A percentile compares a stretch with the other conserved stretches of the same genome.
Evolutionary conservation across 1,139 yeast genomes (phyloP).

Genomic region (Debaryomyces sp.): DNA sequence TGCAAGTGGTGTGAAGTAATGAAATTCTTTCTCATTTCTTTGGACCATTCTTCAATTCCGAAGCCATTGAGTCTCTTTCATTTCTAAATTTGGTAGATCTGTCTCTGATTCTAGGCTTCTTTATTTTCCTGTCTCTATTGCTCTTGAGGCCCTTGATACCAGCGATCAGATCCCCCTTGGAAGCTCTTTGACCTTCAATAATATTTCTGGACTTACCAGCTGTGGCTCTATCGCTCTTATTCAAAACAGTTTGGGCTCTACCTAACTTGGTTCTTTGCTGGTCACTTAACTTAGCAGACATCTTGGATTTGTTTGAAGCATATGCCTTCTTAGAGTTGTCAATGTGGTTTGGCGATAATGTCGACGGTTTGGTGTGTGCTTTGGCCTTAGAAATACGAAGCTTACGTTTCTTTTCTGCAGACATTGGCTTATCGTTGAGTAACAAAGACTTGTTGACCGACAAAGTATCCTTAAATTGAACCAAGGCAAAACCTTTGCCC

Average conservation of each 20-base stretch:
- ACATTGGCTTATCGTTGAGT: constrained; percentile 70
- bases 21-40: constrained; percentile 15
- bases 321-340: constrained; percentile 35
- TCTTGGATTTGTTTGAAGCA: constrained; percentile 23
- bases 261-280: constrained; percentile 78
- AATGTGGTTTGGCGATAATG: constrained; percentile 48
- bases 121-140: constrained; percentile 43
- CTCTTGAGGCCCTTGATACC: constrained; percentile 58
- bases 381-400: constrained; percentile 82
- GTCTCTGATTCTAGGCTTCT: constrained; percentile 69
- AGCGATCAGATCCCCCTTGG: constrained; percentile 61
- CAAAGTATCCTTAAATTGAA: constrained; percentile 83
- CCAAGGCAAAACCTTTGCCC: constrained; percentile 97
- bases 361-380: constrained; percentile 51
- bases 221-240: constrained; percentile 77
- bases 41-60: constrained; percentile 8
- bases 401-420: constrained; percentile 54
- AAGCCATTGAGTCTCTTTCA: constrained; percentile 29
- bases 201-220: constrained; percentile 52
- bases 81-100: constrained; percentile 63
- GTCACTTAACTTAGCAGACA: constrained; percentile 47
- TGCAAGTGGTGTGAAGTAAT: not conserved
- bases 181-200: constrained; percentile 82
- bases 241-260: constrained; percentile 72
- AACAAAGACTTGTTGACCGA: constrained; percentile 82